phyloP scores from a whole-genome alignment of 371 early-diverging fungal genomes.

The Chytridium lagenaria region DNA sequence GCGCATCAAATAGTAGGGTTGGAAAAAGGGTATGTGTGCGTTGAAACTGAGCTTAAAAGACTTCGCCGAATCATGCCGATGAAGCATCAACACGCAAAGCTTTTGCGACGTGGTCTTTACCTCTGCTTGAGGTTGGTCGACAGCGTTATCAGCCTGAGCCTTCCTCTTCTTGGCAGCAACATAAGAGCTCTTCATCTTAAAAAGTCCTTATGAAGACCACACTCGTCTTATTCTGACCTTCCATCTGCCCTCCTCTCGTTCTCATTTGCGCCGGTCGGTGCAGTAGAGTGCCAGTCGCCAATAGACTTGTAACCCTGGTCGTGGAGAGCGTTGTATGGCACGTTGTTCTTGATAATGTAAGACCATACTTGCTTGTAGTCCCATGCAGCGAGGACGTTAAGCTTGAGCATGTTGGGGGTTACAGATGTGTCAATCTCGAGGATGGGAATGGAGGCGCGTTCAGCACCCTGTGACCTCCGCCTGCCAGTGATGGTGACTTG shows the following conservation, averaged over 20 bases:
- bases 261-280: conserved; percentile 65
- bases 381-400: conserved; percentile 90
- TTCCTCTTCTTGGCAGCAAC: conserved; percentile 46
- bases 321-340: conserved; percentile 87
- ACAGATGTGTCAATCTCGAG: conserved; percentile 84
- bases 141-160: conserved; percentile 1
- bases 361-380: conserved; percentile 85
- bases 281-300: conserved; percentile 93
- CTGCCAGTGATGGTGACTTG: conserved; percentile 88
- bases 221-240: conserved; percentile 90
- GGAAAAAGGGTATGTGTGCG: too few relatives aligned
- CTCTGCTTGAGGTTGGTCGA: too few relatives aligned
- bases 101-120: too few relatives aligned
- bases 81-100: too few relatives aligned
- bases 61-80: too few relatives aligned
- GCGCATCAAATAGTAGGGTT: too few relatives aligned
- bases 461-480: conserved; percentile 87
- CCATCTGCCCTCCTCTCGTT: conserved; percentile 94
- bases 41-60: too few relatives aligned
- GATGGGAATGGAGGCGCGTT: conserved; percentile 75
- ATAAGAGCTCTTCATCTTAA: conserved; percentile 69
- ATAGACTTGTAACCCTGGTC: conserved; percentile 93
- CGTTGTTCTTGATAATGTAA: conserved; percentile 83
- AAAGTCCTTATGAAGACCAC: conserved; percentile 95
- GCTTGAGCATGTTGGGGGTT: conserved; percentile 72